Conservation (phyloP, 306 rosid species). For the Potentilla sterilis region DNA sequence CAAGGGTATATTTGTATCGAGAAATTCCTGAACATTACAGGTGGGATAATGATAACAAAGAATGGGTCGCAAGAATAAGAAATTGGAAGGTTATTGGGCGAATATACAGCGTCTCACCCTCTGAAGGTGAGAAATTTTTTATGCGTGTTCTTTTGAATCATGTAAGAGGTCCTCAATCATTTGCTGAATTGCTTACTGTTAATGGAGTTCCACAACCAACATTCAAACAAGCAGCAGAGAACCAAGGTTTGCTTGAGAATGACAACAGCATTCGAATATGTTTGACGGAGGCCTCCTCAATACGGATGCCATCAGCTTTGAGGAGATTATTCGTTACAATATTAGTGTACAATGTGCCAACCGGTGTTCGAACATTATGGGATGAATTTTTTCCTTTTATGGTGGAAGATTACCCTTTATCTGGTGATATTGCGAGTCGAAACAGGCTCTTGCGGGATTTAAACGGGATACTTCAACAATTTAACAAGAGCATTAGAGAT, state of each 20-base stretch:
- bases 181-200: too few species aligned
- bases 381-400: background rate
- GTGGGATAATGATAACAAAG: background rate
- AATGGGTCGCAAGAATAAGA: background rate
- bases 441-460: background rate
- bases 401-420: background rate
- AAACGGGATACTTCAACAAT: background rate
- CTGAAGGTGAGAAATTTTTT: too few species aligned
- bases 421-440: background rate
- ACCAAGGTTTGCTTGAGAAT: background rate
- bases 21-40: background rate
- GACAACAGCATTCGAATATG: background rate
- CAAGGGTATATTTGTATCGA: background rate
- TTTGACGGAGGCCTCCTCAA: background rate
- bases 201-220: background rate
- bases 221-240: background rate
- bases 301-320: background rate
- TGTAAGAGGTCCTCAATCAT: too few species aligned
- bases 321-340: background rate
- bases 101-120: background rate
- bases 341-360: background rate
- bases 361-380: background rate
- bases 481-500: background rate
- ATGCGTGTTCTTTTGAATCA: too few species aligned
- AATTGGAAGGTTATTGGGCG: background rate